phyloP scores from a whole-genome alignment of 2,329 filamentous ascomycete genomes.

The Colletotrichum filicis region DNA sequence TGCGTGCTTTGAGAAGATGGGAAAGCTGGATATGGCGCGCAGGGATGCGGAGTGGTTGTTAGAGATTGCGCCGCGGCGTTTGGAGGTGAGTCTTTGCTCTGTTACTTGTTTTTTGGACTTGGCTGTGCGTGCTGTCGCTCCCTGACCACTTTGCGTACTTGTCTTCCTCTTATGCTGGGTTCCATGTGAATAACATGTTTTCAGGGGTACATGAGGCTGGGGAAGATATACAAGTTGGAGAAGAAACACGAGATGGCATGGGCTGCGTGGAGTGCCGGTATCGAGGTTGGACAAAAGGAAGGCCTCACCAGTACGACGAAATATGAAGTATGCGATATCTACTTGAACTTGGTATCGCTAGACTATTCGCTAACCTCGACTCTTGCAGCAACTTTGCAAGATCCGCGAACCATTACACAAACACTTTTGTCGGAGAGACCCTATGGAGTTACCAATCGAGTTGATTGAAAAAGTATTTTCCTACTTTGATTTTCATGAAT shows the following conservation, averaged over 20 bases:
- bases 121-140: not conserved
- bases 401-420: constrained; percentile 48
- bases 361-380: not conserved
- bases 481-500: constrained; percentile 44
- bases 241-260: constrained; percentile 52
- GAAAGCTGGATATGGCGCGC: constrained; percentile 49
- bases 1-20: constrained; percentile 50
- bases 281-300: constrained; percentile 45
- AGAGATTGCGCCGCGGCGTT: constrained; percentile 51
- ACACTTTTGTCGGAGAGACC: constrained; percentile 47
- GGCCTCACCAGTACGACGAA: constrained; percentile 43
- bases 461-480: constrained; percentile 49
- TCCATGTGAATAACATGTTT: constrained; percentile 16
- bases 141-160: not conserved
- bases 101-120: not conserved
- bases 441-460: constrained; percentile 48
- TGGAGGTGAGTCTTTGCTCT: constrained; percentile 46
- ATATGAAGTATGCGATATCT: constrained; percentile 43
- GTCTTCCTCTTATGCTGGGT: not conserved
- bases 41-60: constrained; percentile 56
- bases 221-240: constrained; percentile 50
- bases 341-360: not conserved
- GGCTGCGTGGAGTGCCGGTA: constrained; percentile 52
- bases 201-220: constrained; percentile 55
- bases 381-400: constrained; percentile 45